Base-by-base conservation (phyloP, 345 rosid genomes). In the Bretschneidera sinensis region DNA sequence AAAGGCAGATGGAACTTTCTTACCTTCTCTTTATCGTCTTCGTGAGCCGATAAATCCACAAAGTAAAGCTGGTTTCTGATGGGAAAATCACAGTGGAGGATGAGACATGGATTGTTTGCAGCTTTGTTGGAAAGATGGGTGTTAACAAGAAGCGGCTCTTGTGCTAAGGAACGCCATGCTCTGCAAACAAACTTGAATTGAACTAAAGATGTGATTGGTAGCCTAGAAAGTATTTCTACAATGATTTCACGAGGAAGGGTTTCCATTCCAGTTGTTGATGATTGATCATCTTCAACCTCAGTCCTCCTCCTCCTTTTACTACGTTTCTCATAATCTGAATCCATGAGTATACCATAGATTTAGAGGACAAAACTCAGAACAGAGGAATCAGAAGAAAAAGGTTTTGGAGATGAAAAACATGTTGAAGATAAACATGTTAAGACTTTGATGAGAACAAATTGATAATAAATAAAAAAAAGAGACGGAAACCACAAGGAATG, bases 1-100 rank as follows among this genome's bases (percentile, higher is more conserved):
- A 79, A 79, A 48, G 81, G 87, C 0, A 66, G 23, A 33, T 57
- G 49, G 51, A 81, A 71, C 54, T 77, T 79, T 51, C 64, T 87
- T 60, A 81, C 76, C 64, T 64, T 69, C 28, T 73, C 73, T 0
- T 55, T 52, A n/a, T 60, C 28, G 17, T 60, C 60, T 16, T 51
- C 48, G n/a, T 43, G 21, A 25, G 61, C 43, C 0, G 80, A 78
- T 17, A 87, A 64, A 75, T 85, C 83, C 5, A 76, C 47, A 54
- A 83, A 77, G 65, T 68, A 77, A 19, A 87, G 83, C 22, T 76
- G 62, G 74, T 79, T 85, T 24, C 83, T 64, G 74, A 79, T 51
- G 1, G 91, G 91, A 20, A 21, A 62, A 55, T 79, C 91, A 17
- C 79, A 74, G 75, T 85, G 95, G 56, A 85, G 75, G 59, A 87